Percentiles rank a stretch among this genome's conserved stretches.
Conservation (phyloP, 495 filamentous ascomycete genomes). For the Penicillium psychrofluorescens region DNA sequence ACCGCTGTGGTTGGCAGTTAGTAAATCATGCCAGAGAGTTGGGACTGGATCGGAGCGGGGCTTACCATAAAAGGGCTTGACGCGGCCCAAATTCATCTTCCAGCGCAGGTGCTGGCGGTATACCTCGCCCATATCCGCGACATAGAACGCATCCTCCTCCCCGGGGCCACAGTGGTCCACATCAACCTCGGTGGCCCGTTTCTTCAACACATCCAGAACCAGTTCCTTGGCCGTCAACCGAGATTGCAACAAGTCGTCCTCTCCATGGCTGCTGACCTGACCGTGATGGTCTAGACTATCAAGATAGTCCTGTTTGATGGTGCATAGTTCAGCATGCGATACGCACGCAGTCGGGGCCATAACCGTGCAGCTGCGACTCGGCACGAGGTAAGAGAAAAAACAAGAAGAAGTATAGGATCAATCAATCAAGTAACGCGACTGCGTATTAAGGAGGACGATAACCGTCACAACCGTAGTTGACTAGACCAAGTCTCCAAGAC, state of each 20-base stretch:
- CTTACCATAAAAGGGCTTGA: slow-evolving; percentile 96
- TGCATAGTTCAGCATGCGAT: slow-evolving; percentile 43
- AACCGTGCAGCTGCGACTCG: slow-evolving; percentile 39
- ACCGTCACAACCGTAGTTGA: slow-evolving; percentile 73
- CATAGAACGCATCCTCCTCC: slow-evolving; percentile 95
- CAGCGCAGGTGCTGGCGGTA: slow-evolving; percentile 98
- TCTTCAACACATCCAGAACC: slow-evolving; percentile 73
- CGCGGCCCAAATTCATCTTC: slow-evolving; percentile 87
- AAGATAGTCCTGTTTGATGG: slow-evolving; percentile 26
- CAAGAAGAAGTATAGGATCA: slow-evolving; percentile 5
- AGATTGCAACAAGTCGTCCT: slow-evolving; percentile 36
- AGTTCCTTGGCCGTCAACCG: slow-evolving; percentile 47
- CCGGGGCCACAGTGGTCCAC: slow-evolving; percentile 78
- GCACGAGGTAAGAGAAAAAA: slow-evolving; percentile 22
- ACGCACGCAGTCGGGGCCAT: slow-evolving; percentile 69
- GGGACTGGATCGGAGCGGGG: slow-evolving; percentile 1
- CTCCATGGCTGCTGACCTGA: slow-evolving; percentile 29
- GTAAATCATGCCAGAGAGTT: background rate
- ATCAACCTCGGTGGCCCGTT: slow-evolving; percentile 74
- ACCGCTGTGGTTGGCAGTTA: slow-evolving; percentile 53
- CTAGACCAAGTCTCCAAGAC: slow-evolving; percentile 41
- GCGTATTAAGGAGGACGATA: slow-evolving; percentile 84
- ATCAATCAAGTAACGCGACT: slow-evolving; percentile 20
- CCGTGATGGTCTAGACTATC: slow-evolving; percentile 17
- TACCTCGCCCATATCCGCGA: slow-evolving; percentile 95